phyloP scores from a whole-genome alignment of 164 flowering plant species.

The Chloranthus sessilifolius region DNA sequence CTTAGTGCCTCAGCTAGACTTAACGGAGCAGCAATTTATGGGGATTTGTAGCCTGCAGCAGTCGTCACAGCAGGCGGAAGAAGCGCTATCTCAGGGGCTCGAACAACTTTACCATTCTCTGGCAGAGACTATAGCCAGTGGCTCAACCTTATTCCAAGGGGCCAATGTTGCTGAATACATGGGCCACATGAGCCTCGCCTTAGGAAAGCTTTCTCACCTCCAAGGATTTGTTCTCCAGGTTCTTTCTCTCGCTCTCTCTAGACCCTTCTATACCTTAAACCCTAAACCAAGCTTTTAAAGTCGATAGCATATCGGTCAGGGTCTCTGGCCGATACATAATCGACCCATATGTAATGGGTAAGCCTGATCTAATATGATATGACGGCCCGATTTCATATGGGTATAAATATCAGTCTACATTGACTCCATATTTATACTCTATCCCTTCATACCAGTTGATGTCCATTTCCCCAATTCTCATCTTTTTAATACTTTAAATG shows the following conservation, averaged over 20 bases:
- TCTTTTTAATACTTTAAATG: too few relatives aligned
- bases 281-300: too few relatives aligned
- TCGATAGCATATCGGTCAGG: too few relatives aligned
- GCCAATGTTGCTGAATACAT: constrained; percentile 30
- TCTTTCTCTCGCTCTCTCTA: background rate
- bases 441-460: too few relatives aligned
- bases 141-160: constrained; percentile 46
- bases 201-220: constrained; percentile 79
- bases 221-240: constrained; percentile 98
- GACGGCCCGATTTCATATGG: too few relatives aligned
- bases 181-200: constrained; percentile 85
- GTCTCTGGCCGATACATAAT: too few relatives aligned
- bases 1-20: constrained; percentile 66
- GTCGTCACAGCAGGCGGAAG: constrained; percentile 94
- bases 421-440: too few relatives aligned
- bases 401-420: too few relatives aligned
- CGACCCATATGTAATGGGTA: too few relatives aligned
- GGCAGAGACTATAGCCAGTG: constrained; percentile 63
- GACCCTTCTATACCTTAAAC: too few relatives aligned
- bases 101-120: constrained; percentile 91
- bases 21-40: constrained; percentile 86
- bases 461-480: too few relatives aligned
- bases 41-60: constrained; percentile 84
- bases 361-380: too few relatives aligned
- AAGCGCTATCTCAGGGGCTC: constrained; percentile 84